Conservation (phyloP, 805 yeast species). For the Sugiyamaella floridensis region DNA sequence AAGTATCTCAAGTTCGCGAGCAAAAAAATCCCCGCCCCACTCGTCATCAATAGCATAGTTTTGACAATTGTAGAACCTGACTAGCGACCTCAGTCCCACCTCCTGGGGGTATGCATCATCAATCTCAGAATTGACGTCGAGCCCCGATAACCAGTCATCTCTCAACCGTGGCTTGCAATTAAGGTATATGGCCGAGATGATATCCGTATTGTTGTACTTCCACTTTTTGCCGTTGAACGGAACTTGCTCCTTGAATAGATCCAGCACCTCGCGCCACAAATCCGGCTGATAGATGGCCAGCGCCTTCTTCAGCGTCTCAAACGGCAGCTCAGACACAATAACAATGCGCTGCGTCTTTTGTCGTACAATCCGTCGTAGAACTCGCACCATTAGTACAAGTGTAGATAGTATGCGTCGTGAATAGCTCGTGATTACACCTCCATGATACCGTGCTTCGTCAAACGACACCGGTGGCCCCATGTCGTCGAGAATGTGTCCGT, state of each 20-base stretch:
- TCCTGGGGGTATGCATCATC: constrained; percentile 80
- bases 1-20: constrained; percentile 24
- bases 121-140: constrained; percentile 67
- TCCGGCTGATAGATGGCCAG: constrained; percentile 53
- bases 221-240: constrained; percentile 93
- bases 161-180: constrained; percentile 63
- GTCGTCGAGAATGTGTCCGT: background rate
- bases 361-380: constrained; percentile 51
- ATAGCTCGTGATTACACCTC: constrained; percentile 1
- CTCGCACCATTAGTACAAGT: constrained; percentile 43
- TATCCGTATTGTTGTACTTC: constrained; percentile 89
- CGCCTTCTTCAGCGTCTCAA: constrained; percentile 53
- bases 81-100: constrained; percentile 67
- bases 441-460: background rate
- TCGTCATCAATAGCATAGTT: constrained; percentile 40
- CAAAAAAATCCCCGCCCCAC: constrained; percentile 39
- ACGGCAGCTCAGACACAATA: constrained; percentile 51
- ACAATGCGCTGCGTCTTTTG: constrained; percentile 70
- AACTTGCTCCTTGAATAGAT: constrained; percentile 67
- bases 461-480: background rate
- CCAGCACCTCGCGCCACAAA: constrained; percentile 63
- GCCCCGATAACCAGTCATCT: constrained; percentile 86
- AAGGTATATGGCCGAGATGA: constrained; percentile 78
- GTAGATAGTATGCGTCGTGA: constrained; percentile 26
- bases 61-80: constrained; percentile 67